Percentiles rank a stretch among this genome's conserved stretches.
These are phyloP conservation scores for Phytophthora syringae DNA, from an alignment of 352 stramenopile genomes.

Conservation along the genomic window DNA sequence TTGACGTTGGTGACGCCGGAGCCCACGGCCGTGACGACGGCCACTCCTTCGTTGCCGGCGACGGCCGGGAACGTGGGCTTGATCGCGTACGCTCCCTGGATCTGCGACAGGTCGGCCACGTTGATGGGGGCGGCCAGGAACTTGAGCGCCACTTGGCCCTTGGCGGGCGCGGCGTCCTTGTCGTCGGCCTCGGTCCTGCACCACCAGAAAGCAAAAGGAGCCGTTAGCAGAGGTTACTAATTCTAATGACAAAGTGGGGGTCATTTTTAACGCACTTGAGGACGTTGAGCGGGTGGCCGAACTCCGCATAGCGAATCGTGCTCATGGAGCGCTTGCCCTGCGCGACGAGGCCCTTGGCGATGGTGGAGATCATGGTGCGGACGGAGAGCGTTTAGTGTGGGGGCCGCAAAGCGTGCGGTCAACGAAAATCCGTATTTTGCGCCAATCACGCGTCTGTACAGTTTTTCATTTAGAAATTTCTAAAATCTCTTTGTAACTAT, in stretches of 20 bases:
- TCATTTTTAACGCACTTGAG: conserved; percentile 48
- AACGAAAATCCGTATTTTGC: no score
- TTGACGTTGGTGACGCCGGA: conserved; percentile 80
- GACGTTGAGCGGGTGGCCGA: conserved; percentile 71
- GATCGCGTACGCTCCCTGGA: conserved; percentile 87
- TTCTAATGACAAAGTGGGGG: no score
- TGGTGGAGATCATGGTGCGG: conserved; percentile 61
- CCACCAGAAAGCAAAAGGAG: background rate
- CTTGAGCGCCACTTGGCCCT: conserved; percentile 84
- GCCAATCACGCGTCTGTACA: no score
- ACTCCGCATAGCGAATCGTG: conserved; percentile 78
- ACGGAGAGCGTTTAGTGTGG: background rate
- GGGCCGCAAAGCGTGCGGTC: conserved; percentile 10
- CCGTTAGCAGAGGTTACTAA: no score
- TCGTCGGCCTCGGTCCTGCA: conserved; percentile 71
- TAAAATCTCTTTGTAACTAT: no score
- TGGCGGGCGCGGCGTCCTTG: conserved; percentile 52
- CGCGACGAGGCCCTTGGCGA: conserved; percentile 60
- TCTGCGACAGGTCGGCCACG: conserved; percentile 88
- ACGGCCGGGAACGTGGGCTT: conserved; percentile 80
- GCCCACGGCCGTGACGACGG: conserved; percentile 85
- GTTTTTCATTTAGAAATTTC: no score
- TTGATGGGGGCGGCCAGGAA: conserved; percentile 92
- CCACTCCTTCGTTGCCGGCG: conserved; percentile 87
- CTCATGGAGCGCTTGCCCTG: conserved; percentile 69